A percentile compares a stretch with the other conserved stretches of the same genome.
phyloP scores from a whole-genome alignment of 345 rosid genomes.

The Hibiscus mutabilis region DNA sequence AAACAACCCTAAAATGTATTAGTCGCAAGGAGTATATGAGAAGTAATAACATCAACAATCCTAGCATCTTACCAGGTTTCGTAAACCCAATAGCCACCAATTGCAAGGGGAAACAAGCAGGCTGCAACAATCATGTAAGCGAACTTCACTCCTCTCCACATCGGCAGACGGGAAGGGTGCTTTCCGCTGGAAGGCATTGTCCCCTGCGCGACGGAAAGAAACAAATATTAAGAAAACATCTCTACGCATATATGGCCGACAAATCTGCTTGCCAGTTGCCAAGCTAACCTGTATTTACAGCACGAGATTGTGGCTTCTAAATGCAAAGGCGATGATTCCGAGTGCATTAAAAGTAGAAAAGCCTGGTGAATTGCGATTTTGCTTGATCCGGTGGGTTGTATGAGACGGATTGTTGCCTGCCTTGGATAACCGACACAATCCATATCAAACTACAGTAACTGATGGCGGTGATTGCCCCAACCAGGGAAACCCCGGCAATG shows the following conservation, averaged over 20 bases:
- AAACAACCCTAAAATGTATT: neutral
- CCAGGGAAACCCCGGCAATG: conserved; percentile 51
- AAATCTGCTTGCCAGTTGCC: too few species aligned
- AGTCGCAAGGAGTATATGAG: neutral
- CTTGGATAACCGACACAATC: conserved; percentile 30
- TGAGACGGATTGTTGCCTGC: conserved; percentile 22
- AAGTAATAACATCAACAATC: neutral
- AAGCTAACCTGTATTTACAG: conserved; percentile 51
- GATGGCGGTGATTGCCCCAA: conserved; percentile 54
- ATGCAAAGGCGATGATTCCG: conserved; percentile 52
- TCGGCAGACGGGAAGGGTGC: conserved; percentile 41
- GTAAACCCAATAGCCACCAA: conserved; percentile 47
- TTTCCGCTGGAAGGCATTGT: conserved; percentile 52
- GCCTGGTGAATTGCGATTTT: conserved; percentile 15
- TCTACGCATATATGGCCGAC: too few species aligned
- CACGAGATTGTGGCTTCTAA: conserved; percentile 60
- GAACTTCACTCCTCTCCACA: conserved; percentile 56
- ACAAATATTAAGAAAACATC: neutral
- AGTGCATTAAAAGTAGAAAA: conserved; percentile 34
- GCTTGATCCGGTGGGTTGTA: conserved; percentile 19
- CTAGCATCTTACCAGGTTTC: conserved; percentile 33
- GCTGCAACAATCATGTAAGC: conserved; percentile 42
- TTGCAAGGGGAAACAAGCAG: conserved; percentile 53
- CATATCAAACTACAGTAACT: conserved; percentile 43
- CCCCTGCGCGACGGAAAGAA: conserved; percentile 25